A percentile compares a stretch with the other conserved stretches of the same genome.
phyloP scores from a whole-genome alignment of 2,329 filamentous ascomycete genomes.

The Alternaria sp. region DNA sequence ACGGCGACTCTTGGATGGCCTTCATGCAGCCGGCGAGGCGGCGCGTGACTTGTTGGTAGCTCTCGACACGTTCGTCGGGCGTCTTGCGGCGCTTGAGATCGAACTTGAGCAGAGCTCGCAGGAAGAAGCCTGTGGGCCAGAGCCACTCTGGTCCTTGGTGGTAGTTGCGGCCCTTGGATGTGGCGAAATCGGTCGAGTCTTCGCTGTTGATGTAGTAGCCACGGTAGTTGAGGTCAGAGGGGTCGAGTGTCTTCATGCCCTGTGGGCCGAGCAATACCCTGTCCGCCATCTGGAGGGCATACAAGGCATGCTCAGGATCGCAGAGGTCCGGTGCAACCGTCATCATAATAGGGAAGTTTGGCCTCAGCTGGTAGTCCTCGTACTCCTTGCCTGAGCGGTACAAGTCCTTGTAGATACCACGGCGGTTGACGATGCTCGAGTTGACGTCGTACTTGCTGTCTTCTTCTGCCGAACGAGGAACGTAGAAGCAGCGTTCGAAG shows the following conservation, averaged over 20 bases:
- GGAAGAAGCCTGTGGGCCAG: slow-evolving; percentile 96
- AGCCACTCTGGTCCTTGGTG: slow-evolving; percentile 98
- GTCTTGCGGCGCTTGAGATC: slow-evolving; percentile 76
- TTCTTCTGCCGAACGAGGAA: slow-evolving; percentile 73
- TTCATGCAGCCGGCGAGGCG: slow-evolving; percentile 83
- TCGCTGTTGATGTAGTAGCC: slow-evolving; percentile 96
- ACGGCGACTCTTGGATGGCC: slow-evolving; percentile 78
- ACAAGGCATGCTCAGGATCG: slow-evolving; percentile 75
- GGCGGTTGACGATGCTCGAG: slow-evolving; percentile 78
- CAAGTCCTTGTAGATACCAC: slow-evolving; percentile 97
- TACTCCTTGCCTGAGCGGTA: slow-evolving; percentile 95
- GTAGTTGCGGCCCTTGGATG: slow-evolving; percentile 94
- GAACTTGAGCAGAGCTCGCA: slow-evolving; percentile 89
- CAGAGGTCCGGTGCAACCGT: slow-evolving; percentile 90
- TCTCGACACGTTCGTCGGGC: slow-evolving; percentile 75
- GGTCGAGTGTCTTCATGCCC: slow-evolving; percentile 96
- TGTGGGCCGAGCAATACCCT: slow-evolving; percentile 80
- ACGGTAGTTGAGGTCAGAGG: slow-evolving; percentile 88
- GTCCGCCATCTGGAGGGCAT: slow-evolving; percentile 81
- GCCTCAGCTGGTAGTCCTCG: slow-evolving; percentile 94
- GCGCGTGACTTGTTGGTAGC: slow-evolving; percentile 92
- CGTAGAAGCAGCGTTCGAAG: slow-evolving; percentile 92
- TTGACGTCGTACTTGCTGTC: slow-evolving; percentile 84
- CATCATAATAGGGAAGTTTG: slow-evolving; percentile 97
- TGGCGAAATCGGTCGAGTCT: slow-evolving; percentile 88